phyloP scores from a whole-genome alignment of 2,329 filamentous ascomycete genomes.

The Exophiala phaeomuriformis region DNA sequence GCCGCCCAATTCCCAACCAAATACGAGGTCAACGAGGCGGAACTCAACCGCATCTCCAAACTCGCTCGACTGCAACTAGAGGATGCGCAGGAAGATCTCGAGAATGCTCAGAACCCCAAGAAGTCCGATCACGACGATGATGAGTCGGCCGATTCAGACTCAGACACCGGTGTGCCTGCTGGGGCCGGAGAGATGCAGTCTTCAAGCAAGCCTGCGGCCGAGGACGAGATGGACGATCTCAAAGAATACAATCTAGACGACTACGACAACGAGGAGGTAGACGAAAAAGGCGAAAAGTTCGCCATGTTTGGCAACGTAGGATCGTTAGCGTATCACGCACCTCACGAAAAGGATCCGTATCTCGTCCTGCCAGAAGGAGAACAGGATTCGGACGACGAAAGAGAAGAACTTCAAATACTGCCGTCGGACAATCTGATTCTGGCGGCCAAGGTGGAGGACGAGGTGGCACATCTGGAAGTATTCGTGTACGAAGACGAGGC shows the following conservation, averaged over 20 bases:
- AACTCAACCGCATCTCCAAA: constrained; percentile 67
- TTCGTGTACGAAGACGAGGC: constrained; percentile 94
- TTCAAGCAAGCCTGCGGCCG: constrained; percentile 32
- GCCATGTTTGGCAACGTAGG: constrained; percentile 95
- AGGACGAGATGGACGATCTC: constrained; percentile 69
- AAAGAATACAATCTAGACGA: constrained; percentile 95
- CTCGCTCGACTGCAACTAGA: constrained; percentile 75
- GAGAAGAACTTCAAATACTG: constrained; percentile 87
- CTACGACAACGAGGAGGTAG: constrained; percentile 73
- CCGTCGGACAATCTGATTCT: constrained; percentile 88
- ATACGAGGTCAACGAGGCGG: constrained; percentile 67
- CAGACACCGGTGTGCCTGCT: constrained; percentile 19
- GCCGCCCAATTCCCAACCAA: constrained; percentile 68
- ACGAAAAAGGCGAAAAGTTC: constrained; percentile 62
- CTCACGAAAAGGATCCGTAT: constrained; percentile 92
- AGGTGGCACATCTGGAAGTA: constrained; percentile 90
- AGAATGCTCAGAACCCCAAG: constrained; percentile 34
- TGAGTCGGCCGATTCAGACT: constrained; percentile 24
- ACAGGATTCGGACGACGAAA: constrained; percentile 66
- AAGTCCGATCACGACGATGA: constrained; percentile 29
- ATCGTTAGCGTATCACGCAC: constrained; percentile 85
- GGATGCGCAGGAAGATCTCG: constrained; percentile 79
- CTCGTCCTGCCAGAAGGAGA: constrained; percentile 71
- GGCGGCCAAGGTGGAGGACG: constrained; percentile 90
- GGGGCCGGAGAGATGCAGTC: background rate